A percentile compares a stretch with the other conserved stretches of the same genome.
Evolutionary conservation across 495 filamentous ascomycete genomes (phyloP).

Genomic region (Saxophila tyrrhenica): DNA sequence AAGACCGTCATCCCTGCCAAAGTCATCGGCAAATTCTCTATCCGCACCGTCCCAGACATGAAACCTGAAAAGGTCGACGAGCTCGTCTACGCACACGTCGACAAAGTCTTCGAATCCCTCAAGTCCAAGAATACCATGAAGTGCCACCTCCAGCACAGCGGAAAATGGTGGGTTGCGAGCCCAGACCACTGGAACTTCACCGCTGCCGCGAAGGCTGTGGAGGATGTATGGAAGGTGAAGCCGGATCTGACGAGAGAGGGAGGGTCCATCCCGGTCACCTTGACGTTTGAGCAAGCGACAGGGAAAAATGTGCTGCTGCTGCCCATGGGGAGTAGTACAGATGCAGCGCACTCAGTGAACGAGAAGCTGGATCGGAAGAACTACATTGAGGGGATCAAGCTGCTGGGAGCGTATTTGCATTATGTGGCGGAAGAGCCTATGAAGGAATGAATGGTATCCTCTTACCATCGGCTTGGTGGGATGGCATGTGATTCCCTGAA

Average conservation of each 20-base stretch:
- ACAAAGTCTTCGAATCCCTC: constrained; percentile 68
- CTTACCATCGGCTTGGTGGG: too few species aligned
- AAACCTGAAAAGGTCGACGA: constrained; percentile 77
- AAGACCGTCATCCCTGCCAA: constrained; percentile 99
- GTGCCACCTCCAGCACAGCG: constrained; percentile 68
- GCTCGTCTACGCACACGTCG: constrained; percentile 67
- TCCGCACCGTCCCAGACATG: constrained; percentile 96
- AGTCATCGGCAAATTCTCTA: constrained; percentile 95
- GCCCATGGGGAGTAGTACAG: constrained; percentile 93
- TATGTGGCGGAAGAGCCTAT: constrained; percentile 87
- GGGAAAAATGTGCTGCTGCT: constrained; percentile 94
- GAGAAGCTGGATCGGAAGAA: constrained; percentile 96
- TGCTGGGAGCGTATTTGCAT: constrained; percentile 90
- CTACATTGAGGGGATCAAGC: constrained; percentile 96
- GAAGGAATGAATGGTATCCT: constrained; percentile 5
- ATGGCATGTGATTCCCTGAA: too few species aligned
- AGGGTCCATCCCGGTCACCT: constrained; percentile 89
- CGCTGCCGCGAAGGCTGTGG: constrained; percentile 82
- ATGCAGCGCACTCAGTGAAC: constrained; percentile 93
- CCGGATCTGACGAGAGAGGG: constrained; percentile 96
- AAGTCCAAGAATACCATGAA: constrained; percentile 83
- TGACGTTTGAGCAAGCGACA: constrained; percentile 97
- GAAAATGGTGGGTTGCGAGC: constrained; percentile 96
- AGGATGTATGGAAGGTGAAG: constrained; percentile 81
- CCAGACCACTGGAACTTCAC: constrained; percentile 98